Evolutionary conservation across 192 early-diverging fungal species (phyloP), one percentile per base, ranked within the genome.

Genomic region (Coemansia sp.): DNA sequence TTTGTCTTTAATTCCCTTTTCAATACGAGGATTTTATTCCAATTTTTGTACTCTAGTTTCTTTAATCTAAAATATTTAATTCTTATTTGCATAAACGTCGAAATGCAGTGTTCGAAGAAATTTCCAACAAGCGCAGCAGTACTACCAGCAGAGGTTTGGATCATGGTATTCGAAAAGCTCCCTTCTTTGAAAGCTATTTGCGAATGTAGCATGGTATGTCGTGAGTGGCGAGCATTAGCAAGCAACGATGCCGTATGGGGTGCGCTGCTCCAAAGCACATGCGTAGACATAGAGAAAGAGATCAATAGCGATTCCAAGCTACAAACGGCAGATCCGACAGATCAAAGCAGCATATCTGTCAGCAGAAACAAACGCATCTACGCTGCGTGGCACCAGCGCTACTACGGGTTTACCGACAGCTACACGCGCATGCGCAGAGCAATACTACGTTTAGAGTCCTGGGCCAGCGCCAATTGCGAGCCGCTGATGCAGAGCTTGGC

Each of bases 351-450:
- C 9, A 3, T 7, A 4, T 5, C 48, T 34, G 6, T 35, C 21
- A 9, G 58, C 63, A 57, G 53, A 31, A 67, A 69, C 70, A 75
- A 81, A 37, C 40, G n/a, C 1, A 51, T 68, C 8, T 81, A 68
- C 31, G 53, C 61, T 6, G 30, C 37, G 20, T 81, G 78, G 78
- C 31, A 68, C 55, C 42, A 33, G 37, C 58, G 60, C 31, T 81
- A 75, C 51, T 16, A 28, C 23, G 72, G 72, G 4, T 81, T 75
- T 13, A 62, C 69, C 7, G 66, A 71, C 29, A 81, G 66, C 67
- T 81, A 81, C 56, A 75, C 78, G 7, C 72, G 70, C 8, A 81
- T 81, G 66, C 64, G 69, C 26, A 55, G 63, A 39, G 59, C 68
- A 4, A 55, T 72, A n/a, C 7, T 20, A n/a, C 57, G 58, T 18